Base-by-base conservation (phyloP, 2,329 filamentous ascomycete genomes). In the Botrytis byssoidea region DNA sequence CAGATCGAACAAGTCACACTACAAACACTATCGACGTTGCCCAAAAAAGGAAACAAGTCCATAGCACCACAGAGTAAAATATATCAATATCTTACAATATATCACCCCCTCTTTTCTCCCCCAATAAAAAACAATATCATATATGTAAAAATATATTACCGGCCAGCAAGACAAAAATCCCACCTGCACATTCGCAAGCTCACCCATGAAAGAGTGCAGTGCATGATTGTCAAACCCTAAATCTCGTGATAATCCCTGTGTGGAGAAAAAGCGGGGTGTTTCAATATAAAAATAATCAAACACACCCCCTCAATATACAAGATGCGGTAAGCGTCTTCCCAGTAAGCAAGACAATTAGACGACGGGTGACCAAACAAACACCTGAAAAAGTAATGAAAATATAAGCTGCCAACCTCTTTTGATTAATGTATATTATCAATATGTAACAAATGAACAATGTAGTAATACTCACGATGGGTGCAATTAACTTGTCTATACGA, bases 231-330 rank as follows among this genome's bases (percentile, higher is more conserved):
- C 65, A 25, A 40, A 55, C 42, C 32, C 44, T 40, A 55, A 37
- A 37, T 35, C 65, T 67, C 29, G 63, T 66, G 63, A 48, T 66
- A n/a, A 66, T 66, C 64, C n/a, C 42, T 68, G 46, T 68, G 65
- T 20, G 35, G 65, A 55, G 35, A 68, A 51, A 65, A 68, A 55
- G 46, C 35, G 65, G 65, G 65, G 65, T 55, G 37, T 16, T 48
- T 55, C 46, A 68, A 68, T 68, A 55, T 68, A 68, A 46, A 68
- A 42, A 29, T 68, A 65, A 65, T 65, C 61, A 64, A 46, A 32
- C 22, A n/a, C 42, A 22, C 16, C 44, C 65, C 46, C 35, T 68
- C 65, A 55, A 68, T 68, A 55, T 67, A 67, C 37, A 67, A 29
- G 35, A 55, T 67, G 40, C 46, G 65, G 65, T 67, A 32, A 65